Evolutionary conservation across 495 filamentous ascomycete species (phyloP), one percentile per base, ranked within the genome.

Genomic region (Hypomontagnella submonticulosa): DNA sequence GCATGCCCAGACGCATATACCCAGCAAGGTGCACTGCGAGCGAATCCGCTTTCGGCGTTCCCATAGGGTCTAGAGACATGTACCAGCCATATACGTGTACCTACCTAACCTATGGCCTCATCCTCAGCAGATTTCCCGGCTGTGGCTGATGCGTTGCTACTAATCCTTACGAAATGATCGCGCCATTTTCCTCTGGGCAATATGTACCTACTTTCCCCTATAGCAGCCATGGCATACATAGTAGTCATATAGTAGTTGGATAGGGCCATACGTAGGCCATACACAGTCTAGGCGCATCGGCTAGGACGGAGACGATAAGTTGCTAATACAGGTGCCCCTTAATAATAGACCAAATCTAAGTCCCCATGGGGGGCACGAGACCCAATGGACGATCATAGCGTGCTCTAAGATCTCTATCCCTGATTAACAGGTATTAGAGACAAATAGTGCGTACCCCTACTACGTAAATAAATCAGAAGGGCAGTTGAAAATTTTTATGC

Each of bases 351-450:
- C 47, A 44, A 42, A 33, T 16, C 53, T 6, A 27, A 27, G 23
- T 27, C 23, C 23, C 23, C 23, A 27, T 27, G 54, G 53, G 47
- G 53, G 65, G 48, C 43, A 43, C 46, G 16, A 23, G 56, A 32
- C 48, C 53, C 55, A 47, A 48, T 60, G 55, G 43, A n/a, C 50
- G 59, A 69, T 63, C 66, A 55, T 69, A 55, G 60, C 56, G 38
- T 60, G 60, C 46, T 19, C 37, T 47, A 41, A 51, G 32, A 50
- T 59, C 48, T 23, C 13, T 15, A 69, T 69, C 66, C 66, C 55
- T 69, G 60, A 46, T 32, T 30, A 1, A 38, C 55, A 37, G 37
- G 4, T 8, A 18, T 62, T 50, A 61, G 53, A n/a, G 34, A 19
- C 13, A 58, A 60, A 52, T 57, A 58, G 42, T 43, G 20, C 23